Percentiles rank a stretch among this genome's conserved stretches.
Conservation (phyloP, 768 basidiomycete species). For the Dentipellis sp. region DNA sequence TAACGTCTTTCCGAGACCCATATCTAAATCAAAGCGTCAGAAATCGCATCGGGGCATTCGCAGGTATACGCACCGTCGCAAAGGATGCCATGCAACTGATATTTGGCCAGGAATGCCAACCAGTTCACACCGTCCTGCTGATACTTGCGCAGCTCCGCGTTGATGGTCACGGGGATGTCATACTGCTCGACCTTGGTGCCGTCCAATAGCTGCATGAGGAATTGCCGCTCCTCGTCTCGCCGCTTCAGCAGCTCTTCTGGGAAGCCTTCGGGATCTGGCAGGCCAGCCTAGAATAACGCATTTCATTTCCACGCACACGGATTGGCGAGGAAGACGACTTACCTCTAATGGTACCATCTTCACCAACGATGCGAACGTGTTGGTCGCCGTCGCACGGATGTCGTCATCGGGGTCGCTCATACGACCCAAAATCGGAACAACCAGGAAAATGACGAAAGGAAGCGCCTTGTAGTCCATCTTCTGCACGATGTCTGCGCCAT, state of each 20-base stretch:
- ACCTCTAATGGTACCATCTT: slow-evolving; percentile 99
- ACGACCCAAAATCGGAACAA: slow-evolving; percentile 91
- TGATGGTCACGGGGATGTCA: slow-evolving; percentile 75
- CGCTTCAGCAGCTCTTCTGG: slow-evolving; percentile 79
- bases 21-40: slow-evolving; percentile 46
- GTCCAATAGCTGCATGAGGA: slow-evolving; percentile 88
- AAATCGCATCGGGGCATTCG: not conserved
- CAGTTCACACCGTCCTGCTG: slow-evolving; percentile 99
- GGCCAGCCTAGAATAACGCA: slow-evolving; percentile 55
- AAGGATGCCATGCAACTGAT: slow-evolving; percentile 94
- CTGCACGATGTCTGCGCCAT: slow-evolving; percentile 72
- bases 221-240: slow-evolving; percentile 81
- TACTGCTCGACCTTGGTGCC: slow-evolving; percentile 93
- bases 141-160: slow-evolving; percentile 92
- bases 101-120: slow-evolving; percentile 97
- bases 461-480: slow-evolving; percentile 88
- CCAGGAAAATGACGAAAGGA: slow-evolving; percentile 93
- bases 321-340: slow-evolving; percentile 11
- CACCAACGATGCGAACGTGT: slow-evolving; percentile 92
- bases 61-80: slow-evolving; percentile 73
- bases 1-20: slow-evolving; percentile 97
- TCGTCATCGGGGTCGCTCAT: slow-evolving; percentile 96
- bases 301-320: not conserved
- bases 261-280: slow-evolving; percentile 95
- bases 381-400: slow-evolving; percentile 89